Base-by-base conservation (phyloP, 495 filamentous ascomycete species). In the Tuber microsphaerosporum region DNA sequence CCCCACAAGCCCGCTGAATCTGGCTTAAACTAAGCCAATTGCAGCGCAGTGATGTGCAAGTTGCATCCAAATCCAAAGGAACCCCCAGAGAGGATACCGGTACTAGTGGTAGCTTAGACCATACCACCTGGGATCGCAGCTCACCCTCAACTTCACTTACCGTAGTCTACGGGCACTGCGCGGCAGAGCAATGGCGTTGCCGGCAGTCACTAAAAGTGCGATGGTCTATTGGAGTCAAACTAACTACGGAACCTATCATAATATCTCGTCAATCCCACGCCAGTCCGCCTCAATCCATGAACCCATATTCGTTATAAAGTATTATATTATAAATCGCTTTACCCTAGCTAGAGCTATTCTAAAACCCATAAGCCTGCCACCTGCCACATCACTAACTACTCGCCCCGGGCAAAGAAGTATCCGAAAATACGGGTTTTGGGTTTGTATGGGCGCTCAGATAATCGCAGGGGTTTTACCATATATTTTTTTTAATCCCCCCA, bases 301-400 rank as follows among this genome's bases (percentile, higher is more conserved):
- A 51, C 20, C 46, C 46, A 51, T 51, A 51, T 51, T 51, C 48
- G 8, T 43, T 12, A 51, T 2, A 61, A 61, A 5, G 22, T 61
- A 43, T 6, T 43, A 12, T 43, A 9, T 26, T 8, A 26, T 26
- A 61, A 61, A n/a, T 61, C 22, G 51, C 51, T n/a, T 26, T 31
- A 10, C 51, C 2, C 51, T 1, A 1, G 51, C 51, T 22, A 26
- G 3, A 56, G 20, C 46, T 22, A n/a, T 56, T 22, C 22, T 43
- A 43, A 56, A 26, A 26, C 51, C 56, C 56, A 65, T 26, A 34
- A 17, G n/a, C n/a, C 51, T 61, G 51, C 26, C 26, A 34, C 56
- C 56, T 65, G 56, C 56, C 56, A 65, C 56, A 65, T 65, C 56
- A 65, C 56, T 65, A 26, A 65, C 26, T 65, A 34, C 51, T 37